These are phyloP conservation scores for Cadophora gregata DNA, from an alignment of 2,329 filamentous ascomycete species.

Conservation along the genomic window DNA sequence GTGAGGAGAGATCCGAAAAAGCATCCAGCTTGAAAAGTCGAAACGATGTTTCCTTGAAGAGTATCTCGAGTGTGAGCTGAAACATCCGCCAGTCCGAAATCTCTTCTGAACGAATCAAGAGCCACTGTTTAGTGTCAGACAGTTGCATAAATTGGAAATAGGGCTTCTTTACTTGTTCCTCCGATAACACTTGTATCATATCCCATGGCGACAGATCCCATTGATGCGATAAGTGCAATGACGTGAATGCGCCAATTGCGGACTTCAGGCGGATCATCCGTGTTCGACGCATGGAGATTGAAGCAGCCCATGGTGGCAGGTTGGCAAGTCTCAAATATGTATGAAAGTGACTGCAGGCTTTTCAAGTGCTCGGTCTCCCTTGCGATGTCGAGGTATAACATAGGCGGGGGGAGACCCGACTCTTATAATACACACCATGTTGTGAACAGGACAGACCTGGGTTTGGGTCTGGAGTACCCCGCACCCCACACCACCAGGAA, in stretches of 20 bases:
- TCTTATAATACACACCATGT: conserved; percentile 3
- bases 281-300: conserved; percentile 12
- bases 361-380: not conserved
- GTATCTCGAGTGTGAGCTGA: conserved; percentile 50
- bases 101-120: conserved; percentile 40
- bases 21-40: conserved; percentile 41
- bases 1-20: conserved; percentile 39
- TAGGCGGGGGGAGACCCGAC: not conserved
- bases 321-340: not conserved
- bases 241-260: conserved; percentile 14
- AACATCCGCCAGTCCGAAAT: conserved; percentile 58
- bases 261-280: conserved; percentile 10
- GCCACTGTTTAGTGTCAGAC: conserved; percentile 49
- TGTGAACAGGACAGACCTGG: not conserved
- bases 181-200: conserved; percentile 16
- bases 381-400: not conserved
- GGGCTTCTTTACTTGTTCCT: conserved; percentile 9
- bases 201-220: conserved; percentile 18
- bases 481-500: conserved; percentile 10
- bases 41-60: conserved; percentile 50
- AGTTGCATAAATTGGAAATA: not conserved
- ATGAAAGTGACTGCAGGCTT: not conserved
- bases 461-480: conserved; percentile 3
- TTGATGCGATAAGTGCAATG: conserved; percentile 13
- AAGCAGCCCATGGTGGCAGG: conserved; percentile 13